These are phyloP conservation scores for Xylaria digitata DNA, from an alignment of 2,329 filamentous ascomycete genomes.

Conservation along the genomic window DNA sequence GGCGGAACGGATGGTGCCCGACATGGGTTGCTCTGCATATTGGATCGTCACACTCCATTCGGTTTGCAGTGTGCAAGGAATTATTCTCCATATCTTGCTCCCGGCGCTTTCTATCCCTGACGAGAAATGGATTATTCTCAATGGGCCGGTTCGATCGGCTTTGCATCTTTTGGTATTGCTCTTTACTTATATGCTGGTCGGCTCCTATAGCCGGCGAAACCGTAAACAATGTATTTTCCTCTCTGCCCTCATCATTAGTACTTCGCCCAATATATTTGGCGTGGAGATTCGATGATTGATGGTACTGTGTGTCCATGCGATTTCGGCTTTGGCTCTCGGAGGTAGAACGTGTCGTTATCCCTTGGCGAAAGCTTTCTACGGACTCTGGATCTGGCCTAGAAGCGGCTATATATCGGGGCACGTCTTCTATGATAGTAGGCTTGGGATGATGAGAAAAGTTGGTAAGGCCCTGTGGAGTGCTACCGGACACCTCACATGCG, in stretches of 20 bases:
- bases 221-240: neutral
- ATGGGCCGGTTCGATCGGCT: slow-evolving; percentile 28
- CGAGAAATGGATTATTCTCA: slow-evolving; percentile 43
- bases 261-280: slow-evolving; percentile 14
- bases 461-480: slow-evolving; percentile 39
- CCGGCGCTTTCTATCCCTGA: slow-evolving; percentile 40
- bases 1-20: slow-evolving; percentile 48
- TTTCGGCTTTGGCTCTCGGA: neutral
- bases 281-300: slow-evolving; percentile 5
- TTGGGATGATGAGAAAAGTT: slow-evolving; percentile 41
- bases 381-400: slow-evolving; percentile 20
- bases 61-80: slow-evolving; percentile 18
- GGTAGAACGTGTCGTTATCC: neutral
- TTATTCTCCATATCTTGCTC: slow-evolving; percentile 14
- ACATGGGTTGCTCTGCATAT: slow-evolving; percentile 48
- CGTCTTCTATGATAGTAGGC: slow-evolving; percentile 35
- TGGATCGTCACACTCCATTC: slow-evolving; percentile 47
- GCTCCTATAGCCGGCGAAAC: neutral
- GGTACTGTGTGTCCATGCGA: neutral
- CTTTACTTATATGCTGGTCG: neutral
- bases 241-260: slow-evolving; percentile 1
- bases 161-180: slow-evolving; percentile 7
- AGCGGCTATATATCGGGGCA: slow-evolving; percentile 26
- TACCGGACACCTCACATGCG: slow-evolving; percentile 50
- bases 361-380: neutral